These are phyloP conservation scores for Verticillium klebahnii DNA, from an alignment of 2,329 filamentous ascomycete species.

Conservation along the genomic window DNA sequence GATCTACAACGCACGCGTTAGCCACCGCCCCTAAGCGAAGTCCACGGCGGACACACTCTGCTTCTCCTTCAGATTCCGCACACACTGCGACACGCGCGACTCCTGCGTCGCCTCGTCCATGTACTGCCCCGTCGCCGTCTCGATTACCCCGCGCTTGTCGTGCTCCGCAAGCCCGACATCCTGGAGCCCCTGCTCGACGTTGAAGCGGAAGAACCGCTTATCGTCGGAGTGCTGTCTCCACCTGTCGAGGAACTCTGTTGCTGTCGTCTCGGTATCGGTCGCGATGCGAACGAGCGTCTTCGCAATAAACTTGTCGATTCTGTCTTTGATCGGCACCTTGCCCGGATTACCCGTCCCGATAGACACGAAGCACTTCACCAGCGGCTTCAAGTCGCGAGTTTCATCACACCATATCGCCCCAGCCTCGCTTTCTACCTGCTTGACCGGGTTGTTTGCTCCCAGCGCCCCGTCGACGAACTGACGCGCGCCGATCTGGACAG, in stretches of 20 bases:
- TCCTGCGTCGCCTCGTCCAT: neutral
- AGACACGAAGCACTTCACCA: neutral
- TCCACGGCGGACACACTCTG: neutral
- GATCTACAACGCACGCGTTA: no score
- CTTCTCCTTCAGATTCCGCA: neutral
- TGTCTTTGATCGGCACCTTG: neutral
- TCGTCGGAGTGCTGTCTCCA: constrained; percentile 15
- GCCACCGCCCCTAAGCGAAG: neutral
- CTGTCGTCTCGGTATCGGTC: constrained; percentile 34
- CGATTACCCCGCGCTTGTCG: constrained; percentile 1
- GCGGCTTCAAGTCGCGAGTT: neutral
- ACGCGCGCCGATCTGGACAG: neutral
- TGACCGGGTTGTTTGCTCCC: neutral
- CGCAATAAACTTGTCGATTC: neutral
- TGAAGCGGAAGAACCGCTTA: constrained; percentile 37
- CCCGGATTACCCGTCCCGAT: neutral
- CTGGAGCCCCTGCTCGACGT: constrained; percentile 33
- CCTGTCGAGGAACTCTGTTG: constrained; percentile 26
- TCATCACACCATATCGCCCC: neutral
- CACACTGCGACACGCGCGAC: neutral
- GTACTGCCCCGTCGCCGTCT: constrained; percentile 13
- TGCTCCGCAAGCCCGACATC: constrained; percentile 33
- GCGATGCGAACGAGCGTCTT: constrained; percentile 19
- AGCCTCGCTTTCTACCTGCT: neutral
- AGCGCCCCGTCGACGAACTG: neutral